Evolutionary conservation across 1,284 basidiomycete genomes (phyloP), one percentile per base, ranked within the genome.

Genomic region (Crucibulum parvulum): DNA sequence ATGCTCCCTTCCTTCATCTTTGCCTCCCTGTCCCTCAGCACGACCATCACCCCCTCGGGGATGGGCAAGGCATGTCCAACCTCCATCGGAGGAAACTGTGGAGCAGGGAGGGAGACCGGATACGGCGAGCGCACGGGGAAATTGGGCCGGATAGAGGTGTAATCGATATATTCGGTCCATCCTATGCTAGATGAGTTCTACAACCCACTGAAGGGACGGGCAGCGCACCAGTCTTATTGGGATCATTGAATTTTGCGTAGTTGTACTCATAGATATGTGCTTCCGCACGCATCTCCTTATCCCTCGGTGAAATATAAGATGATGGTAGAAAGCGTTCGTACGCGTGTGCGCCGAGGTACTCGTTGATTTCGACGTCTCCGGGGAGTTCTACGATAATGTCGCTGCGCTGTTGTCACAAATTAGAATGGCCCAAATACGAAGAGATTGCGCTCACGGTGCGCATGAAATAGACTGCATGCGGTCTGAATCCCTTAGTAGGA

Each of bases 301-400:
- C 59, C 37, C 55, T 62, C 8, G 64, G 60, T 24, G 65, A 36
- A n/a, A 53, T 61, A 4, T 24, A 4, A 24, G 24, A 24, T 24
- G 24, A 4, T 24, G 24, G 24, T 7, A 77, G 57, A 55, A 78
- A 76, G 10, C 56, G 50, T 0, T 53, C 58, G 47, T 73, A 73
- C 1, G 60, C 57, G 47, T 80, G 77, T 34, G 70, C 65, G 1
- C 78, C 78, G 2, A 78, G 61, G 43, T 68, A 71, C 8, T 62
- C 66, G n/a, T 65, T 57, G 11, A 75, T 62, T 41, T 77, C 69
- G 24, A 78, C 68, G n/a, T 68, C 61, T 34, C 59, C 63, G 0
- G 75, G 71, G 7, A 80, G 65, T 62, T 79, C 73, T 7, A 80
- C 72, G 15, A 80, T 75, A n/a, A 78, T 66, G 57, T 71, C 72